These are phyloP conservation scores for Akebia trifoliata DNA, from an alignment of 164 flowering plant genomes.

Conservation along the genomic window DNA sequence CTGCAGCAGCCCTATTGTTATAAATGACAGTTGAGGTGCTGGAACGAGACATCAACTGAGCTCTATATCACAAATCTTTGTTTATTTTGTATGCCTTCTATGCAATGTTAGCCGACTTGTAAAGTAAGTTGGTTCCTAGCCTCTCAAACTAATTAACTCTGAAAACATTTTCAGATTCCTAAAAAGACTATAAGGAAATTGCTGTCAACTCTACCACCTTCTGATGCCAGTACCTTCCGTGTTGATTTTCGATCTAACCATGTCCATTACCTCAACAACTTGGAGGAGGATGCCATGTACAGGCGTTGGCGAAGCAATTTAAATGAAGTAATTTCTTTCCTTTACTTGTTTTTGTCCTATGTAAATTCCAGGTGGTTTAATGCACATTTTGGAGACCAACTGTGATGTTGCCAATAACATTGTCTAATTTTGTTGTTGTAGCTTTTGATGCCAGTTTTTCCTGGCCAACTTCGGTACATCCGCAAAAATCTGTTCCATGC, in stretches of 20 bases:
- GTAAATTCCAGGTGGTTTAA: neutral
- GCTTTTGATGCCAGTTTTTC: conserved; percentile 97
- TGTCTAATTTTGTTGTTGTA: conserved; percentile 24
- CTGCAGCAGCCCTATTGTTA: no score
- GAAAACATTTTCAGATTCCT: conserved; percentile 60
- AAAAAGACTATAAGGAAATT: conserved; percentile 47
- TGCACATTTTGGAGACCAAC: neutral
- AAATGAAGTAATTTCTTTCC: conserved; percentile 57
- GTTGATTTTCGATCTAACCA: conserved; percentile 86
- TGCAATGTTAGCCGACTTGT: no score
- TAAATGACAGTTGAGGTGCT: neutral
- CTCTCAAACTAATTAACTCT: conserved; percentile 9
- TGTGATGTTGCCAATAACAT: conserved; percentile 2
- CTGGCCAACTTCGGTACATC: conserved; percentile 89
- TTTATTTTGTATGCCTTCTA: neutral
- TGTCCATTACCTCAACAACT: conserved; percentile 89
- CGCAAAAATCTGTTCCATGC: conserved; percentile 97
- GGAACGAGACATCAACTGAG: neutral
- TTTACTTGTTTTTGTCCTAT: neutral
- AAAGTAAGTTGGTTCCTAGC: neutral
- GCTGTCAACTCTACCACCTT: conserved; percentile 52
- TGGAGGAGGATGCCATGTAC: conserved; percentile 95
- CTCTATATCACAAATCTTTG: neutral
- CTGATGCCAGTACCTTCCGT: conserved; percentile 61
- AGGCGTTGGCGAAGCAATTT: conserved; percentile 85